Evolutionary conservation across 2,329 filamentous ascomycete species (phyloP).

Genomic region (Calonectria pauciramosa): DNA sequence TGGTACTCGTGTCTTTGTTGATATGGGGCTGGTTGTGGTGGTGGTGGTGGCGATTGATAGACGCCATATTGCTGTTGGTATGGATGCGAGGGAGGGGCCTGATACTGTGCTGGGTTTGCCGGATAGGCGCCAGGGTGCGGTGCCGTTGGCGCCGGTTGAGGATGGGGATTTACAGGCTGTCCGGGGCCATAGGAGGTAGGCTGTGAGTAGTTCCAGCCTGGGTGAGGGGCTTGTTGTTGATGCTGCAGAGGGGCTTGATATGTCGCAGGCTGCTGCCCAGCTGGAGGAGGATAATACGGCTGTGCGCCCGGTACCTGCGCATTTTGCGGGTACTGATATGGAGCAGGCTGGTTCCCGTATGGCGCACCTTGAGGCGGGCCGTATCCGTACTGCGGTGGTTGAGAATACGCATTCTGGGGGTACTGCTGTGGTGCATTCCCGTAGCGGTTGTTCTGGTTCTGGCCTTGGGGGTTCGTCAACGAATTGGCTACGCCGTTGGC

Average conservation of each 20-base stretch:
- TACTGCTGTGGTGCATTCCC: not conserved
- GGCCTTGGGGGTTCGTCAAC: not conserved
- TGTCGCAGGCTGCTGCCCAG: constrained; percentile 12
- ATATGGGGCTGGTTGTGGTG: not conserved
- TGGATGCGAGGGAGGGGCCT: not conserved
- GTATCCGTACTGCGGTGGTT: not conserved
- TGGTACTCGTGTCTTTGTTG: not conserved
- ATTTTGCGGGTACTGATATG: constrained; percentile 17
- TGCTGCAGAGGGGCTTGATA: constrained; percentile 20
- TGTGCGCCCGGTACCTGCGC: not conserved
- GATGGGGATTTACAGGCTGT: not conserved
- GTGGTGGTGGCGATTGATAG: not conserved
- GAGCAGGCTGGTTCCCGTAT: constrained; percentile 27
- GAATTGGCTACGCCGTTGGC: constrained; percentile 8
- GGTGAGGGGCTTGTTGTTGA: constrained; percentile 24
- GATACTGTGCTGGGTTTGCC: constrained; percentile 18
- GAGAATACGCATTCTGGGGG: not conserved
- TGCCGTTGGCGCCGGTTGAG: not conserved
- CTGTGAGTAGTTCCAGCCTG: constrained; percentile 20
- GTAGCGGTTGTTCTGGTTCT: not conserved
- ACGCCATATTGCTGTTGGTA: constrained; percentile 11
- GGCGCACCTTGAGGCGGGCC: constrained; percentile 11
- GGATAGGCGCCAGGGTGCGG: not conserved
- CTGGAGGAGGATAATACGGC: constrained; percentile 27
- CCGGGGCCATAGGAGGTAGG: not conserved